Conservation (phyloP, 1,284 basidiomycete species). For the Trichosporon sp. region DNA sequence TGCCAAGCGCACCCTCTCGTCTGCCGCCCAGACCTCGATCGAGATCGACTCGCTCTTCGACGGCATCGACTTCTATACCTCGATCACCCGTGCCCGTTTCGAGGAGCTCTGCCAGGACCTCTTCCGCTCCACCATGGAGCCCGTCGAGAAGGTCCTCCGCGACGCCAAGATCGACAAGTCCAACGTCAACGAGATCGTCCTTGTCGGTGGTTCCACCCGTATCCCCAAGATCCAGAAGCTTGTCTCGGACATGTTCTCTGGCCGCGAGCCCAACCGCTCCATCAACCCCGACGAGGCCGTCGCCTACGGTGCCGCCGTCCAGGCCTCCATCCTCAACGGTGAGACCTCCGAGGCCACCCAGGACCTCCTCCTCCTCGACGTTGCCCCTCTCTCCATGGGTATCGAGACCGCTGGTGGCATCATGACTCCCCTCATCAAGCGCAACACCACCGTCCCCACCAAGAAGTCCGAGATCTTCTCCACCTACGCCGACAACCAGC, state of each 20-base stretch:
- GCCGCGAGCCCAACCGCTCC: slow-evolving; percentile 89
- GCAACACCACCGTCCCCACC: slow-evolving; percentile 97
- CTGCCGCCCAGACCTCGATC: slow-evolving; percentile 92
- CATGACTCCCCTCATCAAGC: slow-evolving; percentile 85
- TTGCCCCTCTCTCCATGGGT: slow-evolving; percentile 63
- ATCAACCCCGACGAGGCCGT: slow-evolving; percentile 98
- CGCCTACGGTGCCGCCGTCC: slow-evolving; percentile 94
- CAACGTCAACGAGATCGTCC: slow-evolving; percentile 68
- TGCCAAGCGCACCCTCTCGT: slow-evolving; percentile 97
- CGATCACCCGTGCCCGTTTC: slow-evolving; percentile 96
- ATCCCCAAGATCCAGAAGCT: slow-evolving; percentile 98
- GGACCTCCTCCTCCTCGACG: slow-evolving; percentile 86
- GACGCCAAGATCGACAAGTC: slow-evolving; percentile 91
- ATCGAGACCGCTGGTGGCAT: slow-evolving; percentile 98
- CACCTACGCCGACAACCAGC: slow-evolving; percentile 98
- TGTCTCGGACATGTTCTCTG: slow-evolving; percentile 97
- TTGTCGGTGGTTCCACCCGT: slow-evolving; percentile 97
- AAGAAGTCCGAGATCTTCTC: slow-evolving; percentile 99
- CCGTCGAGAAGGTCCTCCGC: slow-evolving; percentile 96
- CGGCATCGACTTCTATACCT: slow-evolving; percentile 98
- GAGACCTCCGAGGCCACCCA: slow-evolving; percentile 60
- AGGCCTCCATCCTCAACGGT: slow-evolving; percentile 92
- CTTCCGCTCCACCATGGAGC: slow-evolving; percentile 95
- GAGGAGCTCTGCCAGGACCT: slow-evolving; percentile 97
- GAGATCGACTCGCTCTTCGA: slow-evolving; percentile 98